A percentile compares a stretch with the other conserved stretches of the same genome.
Conservation (phyloP, 106 monocot species). For the Allium cepa region DNA sequence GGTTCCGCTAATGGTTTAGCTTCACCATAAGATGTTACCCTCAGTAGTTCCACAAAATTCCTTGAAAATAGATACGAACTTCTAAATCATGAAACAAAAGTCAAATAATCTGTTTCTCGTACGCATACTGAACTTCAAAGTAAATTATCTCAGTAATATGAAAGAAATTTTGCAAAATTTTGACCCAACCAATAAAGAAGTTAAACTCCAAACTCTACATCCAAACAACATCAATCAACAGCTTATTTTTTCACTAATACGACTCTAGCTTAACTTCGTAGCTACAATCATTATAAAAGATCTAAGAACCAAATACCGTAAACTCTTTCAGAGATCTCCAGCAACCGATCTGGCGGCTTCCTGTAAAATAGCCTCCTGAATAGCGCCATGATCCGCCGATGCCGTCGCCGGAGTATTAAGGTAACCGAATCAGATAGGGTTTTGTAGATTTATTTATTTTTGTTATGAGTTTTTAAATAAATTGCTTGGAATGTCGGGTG, state of each 20-base stretch:
- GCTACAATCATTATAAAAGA: neutral
- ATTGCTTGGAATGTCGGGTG: too few species aligned
- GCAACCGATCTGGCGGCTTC: constrained; percentile 90
- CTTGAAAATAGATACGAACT: too few species aligned
- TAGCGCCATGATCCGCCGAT: constrained; percentile 59
- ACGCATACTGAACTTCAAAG: too few species aligned
- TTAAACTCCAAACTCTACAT: neutral
- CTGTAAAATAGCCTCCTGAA: constrained; percentile 86
- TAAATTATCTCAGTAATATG: too few species aligned
- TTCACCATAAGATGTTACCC: neutral
- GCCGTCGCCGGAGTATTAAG: neutral
- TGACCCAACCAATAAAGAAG: neutral
- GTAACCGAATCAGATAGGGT: constrained; percentile 7
- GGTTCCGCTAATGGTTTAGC: neutral
- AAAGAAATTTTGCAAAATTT: neutral
- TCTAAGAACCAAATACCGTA: constrained; percentile 49
- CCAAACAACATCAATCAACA: neutral
- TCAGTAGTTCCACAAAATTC: neutral
- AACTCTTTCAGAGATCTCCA: constrained; percentile 96
- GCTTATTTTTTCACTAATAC: neutral
- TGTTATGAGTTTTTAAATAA: too few species aligned
- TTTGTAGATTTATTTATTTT: too few species aligned
- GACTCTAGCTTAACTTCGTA: neutral
- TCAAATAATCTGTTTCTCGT: too few species aligned
- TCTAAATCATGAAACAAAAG: too few species aligned